phyloP scores from a whole-genome alignment of 2,329 filamentous ascomycete genomes.

The Nothomitra cinnamomea region DNA sequence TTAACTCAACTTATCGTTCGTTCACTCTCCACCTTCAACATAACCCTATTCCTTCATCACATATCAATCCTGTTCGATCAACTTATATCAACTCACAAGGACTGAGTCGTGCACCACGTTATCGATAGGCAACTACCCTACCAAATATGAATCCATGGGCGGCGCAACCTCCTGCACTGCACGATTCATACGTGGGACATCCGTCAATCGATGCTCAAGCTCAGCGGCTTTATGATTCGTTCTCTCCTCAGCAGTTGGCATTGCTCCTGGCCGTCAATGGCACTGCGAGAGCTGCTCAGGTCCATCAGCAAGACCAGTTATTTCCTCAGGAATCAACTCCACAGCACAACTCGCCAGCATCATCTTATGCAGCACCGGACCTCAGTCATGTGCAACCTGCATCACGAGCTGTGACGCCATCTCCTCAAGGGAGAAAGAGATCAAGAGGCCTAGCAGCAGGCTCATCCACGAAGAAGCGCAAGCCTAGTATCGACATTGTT shows the following conservation, averaged over 20 bases:
- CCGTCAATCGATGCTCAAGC: background rate
- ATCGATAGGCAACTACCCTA: too few relatives aligned
- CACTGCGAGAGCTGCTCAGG: background rate
- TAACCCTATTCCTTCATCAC: too few relatives aligned
- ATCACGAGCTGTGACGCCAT: background rate
- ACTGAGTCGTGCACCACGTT: too few relatives aligned
- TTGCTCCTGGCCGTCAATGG: background rate
- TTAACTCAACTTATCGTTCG: too few relatives aligned
- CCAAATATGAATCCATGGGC: too few relatives aligned
- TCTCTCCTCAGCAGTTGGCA: background rate
- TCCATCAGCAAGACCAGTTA: background rate
- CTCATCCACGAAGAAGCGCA: background rate
- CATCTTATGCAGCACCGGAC: background rate
- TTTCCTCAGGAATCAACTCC: background rate
- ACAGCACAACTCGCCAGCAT: background rate
- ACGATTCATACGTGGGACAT: too few relatives aligned
- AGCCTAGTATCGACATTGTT: background rate
- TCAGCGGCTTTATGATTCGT: background rate
- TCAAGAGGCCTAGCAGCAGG: background rate
- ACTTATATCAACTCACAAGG: too few relatives aligned
- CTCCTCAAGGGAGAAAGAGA: background rate
- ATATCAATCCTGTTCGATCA: too few relatives aligned
- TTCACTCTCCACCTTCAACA: too few relatives aligned
- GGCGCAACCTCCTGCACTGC: too few relatives aligned
- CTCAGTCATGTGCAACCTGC: background rate